Percentiles rank a stretch among this genome's conserved stretches.
Conservation (phyloP, 352 stramenopile species). For the Globisporangium paddicum region DNA sequence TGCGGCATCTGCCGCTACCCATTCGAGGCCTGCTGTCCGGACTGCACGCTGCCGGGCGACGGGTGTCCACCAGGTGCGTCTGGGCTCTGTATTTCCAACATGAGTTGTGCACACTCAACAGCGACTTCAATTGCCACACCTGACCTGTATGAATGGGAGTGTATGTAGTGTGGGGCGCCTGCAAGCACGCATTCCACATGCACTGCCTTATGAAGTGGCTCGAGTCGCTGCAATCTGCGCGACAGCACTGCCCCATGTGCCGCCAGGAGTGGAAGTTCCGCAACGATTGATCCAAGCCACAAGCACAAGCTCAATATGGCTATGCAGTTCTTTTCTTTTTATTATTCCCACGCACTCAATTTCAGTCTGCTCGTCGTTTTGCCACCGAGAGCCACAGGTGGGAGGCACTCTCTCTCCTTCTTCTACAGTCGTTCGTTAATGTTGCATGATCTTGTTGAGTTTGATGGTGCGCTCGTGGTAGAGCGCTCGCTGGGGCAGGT, state of each 20-base stretch:
- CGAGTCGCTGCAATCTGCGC: constrained; percentile 73
- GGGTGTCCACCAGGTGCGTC: constrained; percentile 74
- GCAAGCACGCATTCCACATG: constrained; percentile 92
- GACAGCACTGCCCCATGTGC: constrained; percentile 88
- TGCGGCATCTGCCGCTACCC: constrained; percentile 85
- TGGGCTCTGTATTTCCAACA: not conserved
- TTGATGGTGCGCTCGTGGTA: constrained; percentile 80
- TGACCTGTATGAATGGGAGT: not conserved
- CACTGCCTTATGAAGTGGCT: constrained; percentile 93
- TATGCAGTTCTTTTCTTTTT: constrained; percentile 1
- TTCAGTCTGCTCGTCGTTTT: not conserved
- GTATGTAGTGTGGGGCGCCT: constrained; percentile 76
- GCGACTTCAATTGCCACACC: not conserved
- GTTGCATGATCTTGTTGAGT: constrained; percentile 54
- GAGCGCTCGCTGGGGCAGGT: constrained; percentile 56
- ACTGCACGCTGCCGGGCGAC: constrained; percentile 72
- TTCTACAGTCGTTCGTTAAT: not conserved
- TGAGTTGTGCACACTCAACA: not conserved
- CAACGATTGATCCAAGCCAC: constrained; percentile 17
- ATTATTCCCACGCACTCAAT: constrained; percentile 4
- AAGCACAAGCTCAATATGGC: not conserved
- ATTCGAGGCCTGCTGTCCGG: constrained; percentile 80
- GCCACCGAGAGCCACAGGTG: too few relatives aligned
- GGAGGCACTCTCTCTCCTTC: not conserved
- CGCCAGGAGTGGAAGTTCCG: constrained; percentile 86